These are phyloP conservation scores for Apiotrichum akiyoshidainum DNA, from an alignment of 1,284 basidiomycete genomes.

Conservation along the genomic window DNA sequence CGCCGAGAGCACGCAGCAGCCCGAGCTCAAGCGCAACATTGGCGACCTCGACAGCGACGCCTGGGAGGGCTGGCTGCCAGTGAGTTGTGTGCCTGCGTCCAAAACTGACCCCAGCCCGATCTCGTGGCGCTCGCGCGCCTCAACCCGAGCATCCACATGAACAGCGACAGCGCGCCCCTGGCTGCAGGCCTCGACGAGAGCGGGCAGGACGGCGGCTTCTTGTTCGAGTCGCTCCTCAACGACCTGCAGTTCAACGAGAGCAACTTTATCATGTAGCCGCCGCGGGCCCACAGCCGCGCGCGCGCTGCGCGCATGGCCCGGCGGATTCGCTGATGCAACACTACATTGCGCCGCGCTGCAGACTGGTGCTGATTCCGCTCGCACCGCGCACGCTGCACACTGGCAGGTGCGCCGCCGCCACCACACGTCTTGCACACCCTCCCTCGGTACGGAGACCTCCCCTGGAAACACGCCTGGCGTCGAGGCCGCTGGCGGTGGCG, in stretches of 20 bases:
- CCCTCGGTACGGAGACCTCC: no score
- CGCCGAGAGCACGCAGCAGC: slow-evolving; percentile 4
- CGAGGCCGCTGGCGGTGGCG: no score
- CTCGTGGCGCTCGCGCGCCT: slow-evolving; percentile 15
- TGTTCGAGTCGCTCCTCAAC: slow-evolving; percentile 19
- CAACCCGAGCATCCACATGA: slow-evolving; percentile 12
- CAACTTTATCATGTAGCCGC: slow-evolving; percentile 16
- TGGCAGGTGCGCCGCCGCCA: no score
- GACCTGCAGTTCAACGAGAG: slow-evolving; percentile 22
- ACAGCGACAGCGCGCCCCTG: background rate
- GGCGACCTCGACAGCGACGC: slow-evolving; percentile 12
- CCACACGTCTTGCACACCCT: no score
- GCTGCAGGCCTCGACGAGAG: background rate
- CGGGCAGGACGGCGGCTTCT: slow-evolving; percentile 4
- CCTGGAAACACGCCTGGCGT: no score
- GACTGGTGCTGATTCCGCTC: no score
- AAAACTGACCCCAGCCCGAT: slow-evolving; percentile 8
- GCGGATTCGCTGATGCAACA: no score
- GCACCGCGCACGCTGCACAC: no score
- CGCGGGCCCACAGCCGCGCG: no score
- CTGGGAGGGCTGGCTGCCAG: slow-evolving; percentile 22
- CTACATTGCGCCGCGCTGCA: no score
- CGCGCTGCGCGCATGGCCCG: no score
- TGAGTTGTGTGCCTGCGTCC: background rate
- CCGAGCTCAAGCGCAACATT: slow-evolving; percentile 14